Base-by-base conservation (phyloP, 2,329 filamentous ascomycete genomes). In the Aspergillus sp. region DNA sequence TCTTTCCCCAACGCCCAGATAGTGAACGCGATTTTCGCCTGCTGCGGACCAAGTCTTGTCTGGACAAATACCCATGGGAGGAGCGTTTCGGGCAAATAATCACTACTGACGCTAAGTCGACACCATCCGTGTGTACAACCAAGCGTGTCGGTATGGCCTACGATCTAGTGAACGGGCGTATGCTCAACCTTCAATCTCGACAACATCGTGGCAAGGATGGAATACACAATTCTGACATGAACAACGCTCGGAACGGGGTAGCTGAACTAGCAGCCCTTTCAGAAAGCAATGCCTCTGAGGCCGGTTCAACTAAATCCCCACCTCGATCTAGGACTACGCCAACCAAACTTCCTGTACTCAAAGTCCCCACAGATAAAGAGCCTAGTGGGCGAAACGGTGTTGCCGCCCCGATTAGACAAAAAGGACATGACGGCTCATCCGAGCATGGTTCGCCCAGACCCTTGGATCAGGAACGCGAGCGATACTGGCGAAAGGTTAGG, bases 291-390 rank as follows among this genome's bases (percentile, higher is more conserved):
- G 56, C 57, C 6, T 24, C 59, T 15, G 50, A 50, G 51, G 42
- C 27, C 42, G 51, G 39, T 12, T 37, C 59, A 15, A 12, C 64
- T 3, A 57, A 40, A 27, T 58, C 64, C n/a, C 42, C 45, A 27
- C 61, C 64, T n/a, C 45, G 55, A 45, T 61, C 63, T 33, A 65
- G 55, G 34, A 56, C 60, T 8, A 73, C 70, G 34, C 59, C 61
- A 7, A 73, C 70, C 33, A 70, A 66, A 53, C 68, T 73, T 41
- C 71, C 71, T 3, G 39, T 70, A 13, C 66, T 68, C 0, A 73
- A 61, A 27, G 37, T 57, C 4, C 40, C 66, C 15, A 17, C 51
- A n/a, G 66, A 67, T 13, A 65, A 54, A n/a, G 54, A 41, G 17
- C 63, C 56, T 7, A 59, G 63, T 8, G 51, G 57, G 37, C 55